phyloP scores from a whole-genome alignment of 108 stramenopile species.

The Mayamaea pseudoterrestris region DNA sequence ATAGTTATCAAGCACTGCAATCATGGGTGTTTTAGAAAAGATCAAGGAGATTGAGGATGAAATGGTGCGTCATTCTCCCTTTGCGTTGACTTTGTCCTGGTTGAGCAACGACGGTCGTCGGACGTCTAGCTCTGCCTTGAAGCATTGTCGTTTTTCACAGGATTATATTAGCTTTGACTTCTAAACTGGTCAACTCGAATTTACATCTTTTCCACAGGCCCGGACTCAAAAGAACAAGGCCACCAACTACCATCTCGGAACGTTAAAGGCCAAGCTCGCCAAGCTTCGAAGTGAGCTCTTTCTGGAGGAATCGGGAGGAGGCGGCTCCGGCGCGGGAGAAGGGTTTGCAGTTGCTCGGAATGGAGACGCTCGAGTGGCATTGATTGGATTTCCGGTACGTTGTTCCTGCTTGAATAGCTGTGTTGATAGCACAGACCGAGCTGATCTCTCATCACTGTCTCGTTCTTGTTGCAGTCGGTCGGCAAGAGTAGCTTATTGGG shows the following conservation, averaged over 20 bases:
- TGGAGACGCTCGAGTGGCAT: constrained; percentile 94
- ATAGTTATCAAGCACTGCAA: constrained; percentile 3
- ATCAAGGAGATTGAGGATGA: constrained; percentile 81
- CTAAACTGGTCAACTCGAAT: no score
- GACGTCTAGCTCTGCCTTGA: no score
- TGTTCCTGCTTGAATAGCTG: neutral
- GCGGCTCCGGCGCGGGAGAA: constrained; percentile 61
- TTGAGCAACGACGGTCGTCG: no score
- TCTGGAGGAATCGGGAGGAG: constrained; percentile 75
- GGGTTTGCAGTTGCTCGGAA: constrained; percentile 91
- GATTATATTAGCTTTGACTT: constrained; percentile 49
- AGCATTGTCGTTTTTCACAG: no score
- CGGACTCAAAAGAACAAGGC: constrained; percentile 77
- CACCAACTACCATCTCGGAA: constrained; percentile 83
- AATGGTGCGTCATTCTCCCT: no score
- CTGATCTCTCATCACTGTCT: neutral
- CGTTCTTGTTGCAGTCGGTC: constrained; percentile 4
- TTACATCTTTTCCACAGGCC: no score
- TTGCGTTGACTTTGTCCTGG: no score
- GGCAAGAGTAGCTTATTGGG: constrained; percentile 89
- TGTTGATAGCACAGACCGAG: neutral
- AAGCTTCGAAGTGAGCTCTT: constrained; percentile 92
- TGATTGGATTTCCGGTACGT: constrained; percentile 87
- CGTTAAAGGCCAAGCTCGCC: constrained; percentile 97
- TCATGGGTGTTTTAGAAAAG: constrained; percentile 63